Conservation (phyloP, 1,139 yeast genomes). For the Meyerozyma smithsonii region DNA sequence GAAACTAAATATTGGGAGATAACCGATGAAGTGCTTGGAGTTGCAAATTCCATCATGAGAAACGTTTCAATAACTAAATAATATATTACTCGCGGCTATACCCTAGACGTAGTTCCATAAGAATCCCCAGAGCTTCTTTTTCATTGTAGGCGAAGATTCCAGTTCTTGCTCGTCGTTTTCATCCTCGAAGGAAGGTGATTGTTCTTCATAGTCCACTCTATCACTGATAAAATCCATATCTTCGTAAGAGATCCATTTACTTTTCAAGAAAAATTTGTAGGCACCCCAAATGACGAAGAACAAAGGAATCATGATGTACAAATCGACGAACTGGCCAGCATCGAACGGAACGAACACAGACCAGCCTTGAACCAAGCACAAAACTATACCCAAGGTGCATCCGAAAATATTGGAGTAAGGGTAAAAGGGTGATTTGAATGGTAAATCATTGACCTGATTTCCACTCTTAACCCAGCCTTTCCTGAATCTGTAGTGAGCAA, state of each 20-base stretch:
- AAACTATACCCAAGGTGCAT: background rate
- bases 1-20: background rate
- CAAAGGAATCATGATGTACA: background rate
- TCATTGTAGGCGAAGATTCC: background rate
- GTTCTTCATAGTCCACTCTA: background rate
- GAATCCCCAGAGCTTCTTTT: background rate
- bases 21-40: too few species aligned
- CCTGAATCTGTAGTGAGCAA: slow-evolving; percentile 50
- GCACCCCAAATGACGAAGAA: background rate
- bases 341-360: background rate
- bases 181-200: background rate
- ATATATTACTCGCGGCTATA: background rate
- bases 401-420: background rate
- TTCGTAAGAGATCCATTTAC: background rate
- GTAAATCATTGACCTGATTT: background rate
- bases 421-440: background rate
- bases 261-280: background rate
- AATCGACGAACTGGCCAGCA: background rate
- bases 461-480: slow-evolving; percentile 21
- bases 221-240: background rate
- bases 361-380: background rate
- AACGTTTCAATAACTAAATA: too few species aligned
- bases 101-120: background rate
- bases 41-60: too few species aligned
- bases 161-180: background rate